Conservation (phyloP, 2,329 filamentous ascomycete genomes). For the Thermothelomyces thermophilus region DNA sequence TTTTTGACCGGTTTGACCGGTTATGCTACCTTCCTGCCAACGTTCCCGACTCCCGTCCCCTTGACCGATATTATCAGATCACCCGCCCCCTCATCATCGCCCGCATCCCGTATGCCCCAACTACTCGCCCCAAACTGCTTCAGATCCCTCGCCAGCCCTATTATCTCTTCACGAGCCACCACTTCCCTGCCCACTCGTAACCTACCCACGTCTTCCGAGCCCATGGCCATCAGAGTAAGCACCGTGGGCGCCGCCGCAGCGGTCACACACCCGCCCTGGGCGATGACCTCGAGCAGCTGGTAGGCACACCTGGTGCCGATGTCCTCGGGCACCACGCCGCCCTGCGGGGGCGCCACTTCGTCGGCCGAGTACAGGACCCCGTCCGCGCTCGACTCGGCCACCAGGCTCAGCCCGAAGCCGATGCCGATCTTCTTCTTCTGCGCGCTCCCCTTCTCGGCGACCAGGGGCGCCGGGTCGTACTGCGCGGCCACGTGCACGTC, state of each 20-base stretch:
- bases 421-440: constrained; percentile 67
- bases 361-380: constrained; percentile 87
- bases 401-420: constrained; percentile 83
- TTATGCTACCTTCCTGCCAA: constrained; percentile 77
- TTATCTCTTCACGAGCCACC: constrained; percentile 70
- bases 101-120: constrained; percentile 79
- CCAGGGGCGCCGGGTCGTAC: constrained; percentile 61
- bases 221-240: constrained; percentile 94
- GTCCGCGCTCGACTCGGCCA: constrained; percentile 79
- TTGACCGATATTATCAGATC: constrained; percentile 88
- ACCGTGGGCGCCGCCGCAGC: constrained; percentile 65
- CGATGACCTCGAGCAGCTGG: constrained; percentile 78
- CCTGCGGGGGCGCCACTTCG: constrained; percentile 64
- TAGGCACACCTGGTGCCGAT: constrained; percentile 83
- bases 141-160: constrained; percentile 77
- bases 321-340: constrained; percentile 82
- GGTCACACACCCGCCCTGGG: constrained; percentile 74
- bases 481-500: constrained; percentile 87
- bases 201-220: constrained; percentile 87
- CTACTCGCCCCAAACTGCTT: constrained; percentile 82
- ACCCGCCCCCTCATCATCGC: constrained; percentile 53
- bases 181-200: constrained; percentile 76
- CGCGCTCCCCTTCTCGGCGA: constrained; percentile 48
- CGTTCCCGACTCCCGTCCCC: constrained; percentile 87
- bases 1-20: not conserved